These are phyloP conservation scores for Colletotrichum musicola DNA, from an alignment of 2,329 filamentous ascomycete species.

Conservation along the genomic window DNA sequence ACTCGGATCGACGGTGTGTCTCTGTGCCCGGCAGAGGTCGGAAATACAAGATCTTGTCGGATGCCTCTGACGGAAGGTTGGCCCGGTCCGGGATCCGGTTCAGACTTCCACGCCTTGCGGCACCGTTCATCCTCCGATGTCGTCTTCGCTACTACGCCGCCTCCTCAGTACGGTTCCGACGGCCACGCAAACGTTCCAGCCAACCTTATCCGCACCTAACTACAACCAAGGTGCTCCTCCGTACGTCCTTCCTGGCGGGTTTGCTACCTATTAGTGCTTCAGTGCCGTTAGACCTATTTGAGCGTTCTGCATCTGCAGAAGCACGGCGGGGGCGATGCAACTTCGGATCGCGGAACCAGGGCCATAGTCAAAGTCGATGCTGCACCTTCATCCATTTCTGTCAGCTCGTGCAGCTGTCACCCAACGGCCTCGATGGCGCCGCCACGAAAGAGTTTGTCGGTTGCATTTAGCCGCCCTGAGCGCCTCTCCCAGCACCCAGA, in stretches of 20 bases:
- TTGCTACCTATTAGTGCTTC: constrained; percentile 5
- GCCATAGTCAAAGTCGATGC: constrained; percentile 17
- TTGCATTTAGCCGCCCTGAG: too few species aligned
- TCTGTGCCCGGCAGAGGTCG: constrained; percentile 3
- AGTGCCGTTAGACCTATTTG: constrained; percentile 3
- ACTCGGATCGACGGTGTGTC: neutral
- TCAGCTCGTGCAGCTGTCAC: constrained; percentile 26
- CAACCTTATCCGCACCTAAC: constrained; percentile 9
- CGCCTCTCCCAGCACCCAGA: too few species aligned
- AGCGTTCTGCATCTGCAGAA: constrained; percentile 26
- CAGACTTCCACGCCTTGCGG: neutral
- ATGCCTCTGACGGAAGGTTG: neutral
- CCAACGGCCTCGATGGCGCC: neutral
- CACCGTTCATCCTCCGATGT: neutral
- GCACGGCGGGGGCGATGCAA: constrained; percentile 23
- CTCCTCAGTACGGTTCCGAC: neutral
- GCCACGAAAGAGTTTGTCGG: neutral
- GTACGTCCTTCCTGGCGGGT: neutral
- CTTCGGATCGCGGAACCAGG: constrained; percentile 25
- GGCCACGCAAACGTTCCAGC: neutral
- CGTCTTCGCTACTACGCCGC: neutral
- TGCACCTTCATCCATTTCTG: constrained; percentile 22
- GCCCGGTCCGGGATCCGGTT: constrained; percentile 4
- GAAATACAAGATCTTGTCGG: constrained; percentile 2
- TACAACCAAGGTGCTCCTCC: neutral